These are phyloP conservation scores for Silene latifolia DNA, from an alignment of 148 eudicot genomes.

Conservation along the genomic window DNA sequence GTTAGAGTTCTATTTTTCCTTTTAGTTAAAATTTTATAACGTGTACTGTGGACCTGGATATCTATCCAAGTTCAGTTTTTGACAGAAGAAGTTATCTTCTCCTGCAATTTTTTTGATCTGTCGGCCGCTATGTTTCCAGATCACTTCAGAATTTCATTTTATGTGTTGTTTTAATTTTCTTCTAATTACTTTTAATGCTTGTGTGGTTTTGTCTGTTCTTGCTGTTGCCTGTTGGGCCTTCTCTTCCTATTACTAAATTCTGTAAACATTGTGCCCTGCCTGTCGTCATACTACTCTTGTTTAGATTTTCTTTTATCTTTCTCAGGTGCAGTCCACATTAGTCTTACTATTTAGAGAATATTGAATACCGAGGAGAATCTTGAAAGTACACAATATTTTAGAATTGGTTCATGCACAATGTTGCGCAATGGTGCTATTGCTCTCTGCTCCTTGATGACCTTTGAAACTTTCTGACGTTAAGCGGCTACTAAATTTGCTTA, in stretches of 20 bases:
- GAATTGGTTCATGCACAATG: no score
- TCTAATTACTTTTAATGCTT: neutral
- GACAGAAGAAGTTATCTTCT: neutral
- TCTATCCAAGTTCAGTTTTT: neutral
- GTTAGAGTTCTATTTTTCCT: neutral
- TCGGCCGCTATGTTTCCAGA: neutral
- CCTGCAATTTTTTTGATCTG: neutral
- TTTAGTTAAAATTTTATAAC: neutral
- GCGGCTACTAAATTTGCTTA: neutral
- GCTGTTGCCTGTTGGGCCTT: constrained; percentile 7
- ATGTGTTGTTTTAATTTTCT: neutral
- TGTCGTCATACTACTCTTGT: neutral
- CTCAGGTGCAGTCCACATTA: no score
- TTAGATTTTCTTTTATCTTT: neutral
- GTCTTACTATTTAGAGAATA: neutral
- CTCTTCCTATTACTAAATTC: neutral
- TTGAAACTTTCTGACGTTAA: neutral
- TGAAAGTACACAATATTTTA: no score
- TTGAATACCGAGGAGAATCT: neutral
- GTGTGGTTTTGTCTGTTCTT: neutral
- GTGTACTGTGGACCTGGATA: neutral
- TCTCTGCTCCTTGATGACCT: neutral
- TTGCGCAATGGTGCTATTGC: no score
- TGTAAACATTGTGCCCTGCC: neutral
- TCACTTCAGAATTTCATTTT: neutral